Evolutionary conservation across 2,329 filamentous ascomycete genomes (phyloP).

Genomic region (Pseudogymnoascus sp.): DNA sequence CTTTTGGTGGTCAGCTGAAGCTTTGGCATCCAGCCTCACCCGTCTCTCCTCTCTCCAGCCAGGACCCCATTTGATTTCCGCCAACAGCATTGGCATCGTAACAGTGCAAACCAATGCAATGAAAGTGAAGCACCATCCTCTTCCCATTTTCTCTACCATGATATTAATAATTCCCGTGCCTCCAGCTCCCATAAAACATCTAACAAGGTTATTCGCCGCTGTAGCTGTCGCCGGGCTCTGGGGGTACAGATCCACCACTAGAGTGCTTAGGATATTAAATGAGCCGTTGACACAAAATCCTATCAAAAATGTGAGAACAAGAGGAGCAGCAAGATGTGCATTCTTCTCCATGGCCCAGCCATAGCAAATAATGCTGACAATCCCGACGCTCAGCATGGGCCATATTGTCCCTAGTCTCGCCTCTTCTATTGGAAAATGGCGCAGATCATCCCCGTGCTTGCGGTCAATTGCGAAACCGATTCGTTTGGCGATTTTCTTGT

Average conservation of each 20-base stretch:
- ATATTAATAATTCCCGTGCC: slow-evolving; percentile 10
- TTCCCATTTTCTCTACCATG: slow-evolving; percentile 14
- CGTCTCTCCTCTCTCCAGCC: slow-evolving; percentile 46
- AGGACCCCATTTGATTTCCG: slow-evolving; percentile 44
- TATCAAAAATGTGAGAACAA: slow-evolving; percentile 51
- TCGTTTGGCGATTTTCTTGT: slow-evolving; percentile 56
- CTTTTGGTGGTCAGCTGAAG: slow-evolving; percentile 25
- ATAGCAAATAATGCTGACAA: slow-evolving; percentile 47
- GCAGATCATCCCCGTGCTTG: slow-evolving; percentile 42
- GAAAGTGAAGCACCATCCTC: slow-evolving; percentile 30
- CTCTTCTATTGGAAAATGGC: slow-evolving; percentile 30
- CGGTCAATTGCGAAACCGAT: slow-evolving; percentile 48
- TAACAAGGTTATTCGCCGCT: slow-evolving; percentile 12
- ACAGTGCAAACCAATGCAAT: slow-evolving; percentile 45
- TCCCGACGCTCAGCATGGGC: slow-evolving; percentile 48
- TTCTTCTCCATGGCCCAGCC: slow-evolving; percentile 51
- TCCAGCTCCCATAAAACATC: slow-evolving; percentile 10
- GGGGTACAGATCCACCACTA: slow-evolving; percentile 13
- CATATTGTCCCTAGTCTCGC: slow-evolving; percentile 47
- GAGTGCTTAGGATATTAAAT: slow-evolving; percentile 43
- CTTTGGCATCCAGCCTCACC: slow-evolving; percentile 33
- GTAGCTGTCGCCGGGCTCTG: slow-evolving; percentile 8
- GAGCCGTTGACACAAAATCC: slow-evolving; percentile 53
- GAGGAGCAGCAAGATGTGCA: slow-evolving; percentile 46
- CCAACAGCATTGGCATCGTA: slow-evolving; percentile 42